Conservation (phyloP, 495 filamentous ascomycete species). For the Lasiosphaeris hirsuta region DNA sequence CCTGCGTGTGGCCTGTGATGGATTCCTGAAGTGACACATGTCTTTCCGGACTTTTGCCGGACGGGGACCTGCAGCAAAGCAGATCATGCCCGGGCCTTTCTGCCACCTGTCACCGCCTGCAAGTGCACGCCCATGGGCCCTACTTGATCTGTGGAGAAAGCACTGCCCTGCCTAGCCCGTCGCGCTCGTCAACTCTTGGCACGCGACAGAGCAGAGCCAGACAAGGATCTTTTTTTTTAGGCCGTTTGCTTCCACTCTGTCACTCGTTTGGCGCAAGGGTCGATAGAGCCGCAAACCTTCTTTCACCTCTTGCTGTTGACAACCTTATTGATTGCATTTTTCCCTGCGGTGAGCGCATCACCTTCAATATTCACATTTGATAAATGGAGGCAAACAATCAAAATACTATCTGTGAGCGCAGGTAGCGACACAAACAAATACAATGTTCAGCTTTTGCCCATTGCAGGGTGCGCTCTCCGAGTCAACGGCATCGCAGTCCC, state of each 20-base stretch:
- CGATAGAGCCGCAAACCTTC: not conserved
- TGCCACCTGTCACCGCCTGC: constrained; percentile 9
- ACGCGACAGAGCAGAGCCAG: constrained; percentile 19
- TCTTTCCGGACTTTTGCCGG: constrained; percentile 33
- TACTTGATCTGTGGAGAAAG: no score
- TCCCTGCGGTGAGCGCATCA: not conserved
- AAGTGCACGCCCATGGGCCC: not conserved
- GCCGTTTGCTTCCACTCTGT: no score
- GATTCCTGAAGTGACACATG: constrained; percentile 30
- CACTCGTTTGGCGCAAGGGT: not conserved
- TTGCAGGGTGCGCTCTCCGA: constrained; percentile 86
- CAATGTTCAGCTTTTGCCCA: constrained; percentile 94
- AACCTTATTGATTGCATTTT: not conserved
- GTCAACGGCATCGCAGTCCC: constrained; percentile 84
- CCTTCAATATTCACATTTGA: not conserved
- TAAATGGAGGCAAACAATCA: not conserved
- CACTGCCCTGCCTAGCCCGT: not conserved
- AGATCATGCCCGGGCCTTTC: not conserved
- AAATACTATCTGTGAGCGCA: constrained; percentile 5
- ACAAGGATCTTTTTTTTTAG: not conserved
- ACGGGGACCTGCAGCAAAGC: not conserved
- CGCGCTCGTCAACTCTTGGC: constrained; percentile 2
- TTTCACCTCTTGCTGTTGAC: no score
- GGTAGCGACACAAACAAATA: constrained; percentile 9
- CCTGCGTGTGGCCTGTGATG: not conserved